Evolutionary conservation across 495 filamentous ascomycete species (phyloP).

Genomic region (Penicillium odoratum): DNA sequence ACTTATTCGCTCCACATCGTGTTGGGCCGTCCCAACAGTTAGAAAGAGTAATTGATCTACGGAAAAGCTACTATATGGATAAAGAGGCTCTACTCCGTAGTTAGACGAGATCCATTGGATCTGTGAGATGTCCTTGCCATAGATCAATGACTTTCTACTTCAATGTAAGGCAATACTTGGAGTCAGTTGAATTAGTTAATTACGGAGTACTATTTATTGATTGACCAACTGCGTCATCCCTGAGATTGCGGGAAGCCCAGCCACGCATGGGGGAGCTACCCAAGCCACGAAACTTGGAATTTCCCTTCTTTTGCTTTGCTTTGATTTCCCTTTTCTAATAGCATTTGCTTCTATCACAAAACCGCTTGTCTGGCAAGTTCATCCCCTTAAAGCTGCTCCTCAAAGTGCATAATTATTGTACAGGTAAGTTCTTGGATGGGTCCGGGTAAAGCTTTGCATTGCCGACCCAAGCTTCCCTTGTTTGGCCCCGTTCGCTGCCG

Average conservation of each 20-base stretch:
- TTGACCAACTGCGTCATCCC: background rate
- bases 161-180: no score
- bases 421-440: background rate
- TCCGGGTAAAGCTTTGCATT: constrained; percentile 2
- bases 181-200: no score
- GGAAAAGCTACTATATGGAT: constrained; percentile 8
- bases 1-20: background rate
- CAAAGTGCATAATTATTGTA: background rate
- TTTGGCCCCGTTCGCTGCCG: constrained; percentile 1
- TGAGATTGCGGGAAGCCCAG: background rate
- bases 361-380: no score
- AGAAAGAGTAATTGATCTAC: constrained; percentile 11
- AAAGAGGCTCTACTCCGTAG: background rate
- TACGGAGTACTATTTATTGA: no score
- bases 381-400: background rate
- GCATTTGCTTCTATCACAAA: background rate
- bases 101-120: background rate
- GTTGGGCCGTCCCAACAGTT: constrained; percentile 4
- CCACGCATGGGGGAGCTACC: background rate
- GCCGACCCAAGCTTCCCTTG: constrained; percentile 7
- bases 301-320: background rate
- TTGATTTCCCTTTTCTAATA: background rate
- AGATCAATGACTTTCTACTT: no score
- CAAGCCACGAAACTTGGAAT: no score
- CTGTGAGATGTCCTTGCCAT: no score